A percentile compares a stretch with the other conserved stretches of the same genome.
Evolutionary conservation across 768 basidiomycete species (phyloP).

Genomic region (Lactarius pseudohatsudake): DNA sequence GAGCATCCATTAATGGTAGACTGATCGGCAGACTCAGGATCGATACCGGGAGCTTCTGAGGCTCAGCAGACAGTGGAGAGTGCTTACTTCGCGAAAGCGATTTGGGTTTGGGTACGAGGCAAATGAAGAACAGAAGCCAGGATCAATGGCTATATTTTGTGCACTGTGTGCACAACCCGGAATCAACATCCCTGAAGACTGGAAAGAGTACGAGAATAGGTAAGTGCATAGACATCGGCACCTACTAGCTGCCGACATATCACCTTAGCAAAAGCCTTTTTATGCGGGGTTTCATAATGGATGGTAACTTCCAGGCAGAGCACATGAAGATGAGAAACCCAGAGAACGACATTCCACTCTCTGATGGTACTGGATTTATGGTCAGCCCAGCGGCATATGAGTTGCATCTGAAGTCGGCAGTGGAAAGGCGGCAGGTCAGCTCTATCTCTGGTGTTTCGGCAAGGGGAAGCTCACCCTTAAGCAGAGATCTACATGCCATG

Average conservation of each 20-base stretch:
- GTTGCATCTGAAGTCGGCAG: neutral
- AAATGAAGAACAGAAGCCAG: neutral
- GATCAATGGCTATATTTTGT: conserved; percentile 5
- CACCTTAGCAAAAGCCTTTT: no score
- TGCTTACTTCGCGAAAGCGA: neutral
- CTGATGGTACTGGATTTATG: conserved; percentile 7
- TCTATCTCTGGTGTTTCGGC: neutral
- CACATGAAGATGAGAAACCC: no score
- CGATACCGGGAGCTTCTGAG: no score
- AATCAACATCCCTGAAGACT: neutral
- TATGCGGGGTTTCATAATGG: no score
- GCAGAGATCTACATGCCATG: conserved; percentile 6
- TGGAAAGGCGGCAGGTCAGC: neutral
- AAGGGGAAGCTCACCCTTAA: no score
- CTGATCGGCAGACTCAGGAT: neutral
- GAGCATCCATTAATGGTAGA: neutral
- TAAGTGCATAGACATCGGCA: neutral
- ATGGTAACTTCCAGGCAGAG: no score
- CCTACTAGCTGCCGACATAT: neutral
- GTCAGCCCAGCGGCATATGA: neutral
- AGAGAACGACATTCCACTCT: neutral
- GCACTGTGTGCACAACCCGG: neutral
- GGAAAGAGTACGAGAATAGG: no score
- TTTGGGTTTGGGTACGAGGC: neutral
- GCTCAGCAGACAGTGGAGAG: no score